Percentiles rank a stretch among this genome's conserved stretches.
Conservation (phyloP, 805 yeast genomes). For the Candida fluviatilis region DNA sequence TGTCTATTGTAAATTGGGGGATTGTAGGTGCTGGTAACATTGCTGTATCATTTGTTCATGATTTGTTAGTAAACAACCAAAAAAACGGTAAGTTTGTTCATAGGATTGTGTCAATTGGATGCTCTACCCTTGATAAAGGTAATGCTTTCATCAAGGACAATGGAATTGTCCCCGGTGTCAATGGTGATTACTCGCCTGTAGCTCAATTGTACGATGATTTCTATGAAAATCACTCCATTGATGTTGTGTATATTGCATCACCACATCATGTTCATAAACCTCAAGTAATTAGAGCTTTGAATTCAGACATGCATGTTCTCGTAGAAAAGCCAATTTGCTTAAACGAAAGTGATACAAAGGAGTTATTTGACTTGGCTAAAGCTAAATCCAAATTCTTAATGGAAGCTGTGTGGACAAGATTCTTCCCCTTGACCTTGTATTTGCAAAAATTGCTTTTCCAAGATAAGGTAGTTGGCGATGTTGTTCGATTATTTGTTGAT, state of each 20-base stretch:
- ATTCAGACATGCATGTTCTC: slow-evolving; percentile 45
- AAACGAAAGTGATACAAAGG: slow-evolving; percentile 40
- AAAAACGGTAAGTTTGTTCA: slow-evolving; percentile 23
- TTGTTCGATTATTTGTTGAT: slow-evolving; percentile 41
- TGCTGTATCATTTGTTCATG: slow-evolving; percentile 41
- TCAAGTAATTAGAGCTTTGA: slow-evolving; percentile 39
- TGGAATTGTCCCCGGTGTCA: slow-evolving; percentile 13
- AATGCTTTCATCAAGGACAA: slow-evolving; percentile 22
- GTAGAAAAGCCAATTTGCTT: slow-evolving; percentile 55
- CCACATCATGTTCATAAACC: slow-evolving; percentile 52
- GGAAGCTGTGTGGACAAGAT: slow-evolving; percentile 61
- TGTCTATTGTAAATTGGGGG: slow-evolving; percentile 36
- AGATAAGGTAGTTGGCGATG: slow-evolving; percentile 43
- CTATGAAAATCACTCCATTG: slow-evolving; percentile 38
- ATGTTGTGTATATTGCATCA: slow-evolving; percentile 51
- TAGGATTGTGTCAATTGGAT: slow-evolving; percentile 36
- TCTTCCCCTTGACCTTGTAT: slow-evolving; percentile 41
- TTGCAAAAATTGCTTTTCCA: slow-evolving; percentile 32
- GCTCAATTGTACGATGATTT: slow-evolving; percentile 41
- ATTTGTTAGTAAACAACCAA: slow-evolving; percentile 26
- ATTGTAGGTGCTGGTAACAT: slow-evolving; percentile 49
- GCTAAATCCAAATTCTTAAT: slow-evolving; percentile 42
- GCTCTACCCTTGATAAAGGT: slow-evolving; percentile 34
- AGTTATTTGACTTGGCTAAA: slow-evolving; percentile 41
- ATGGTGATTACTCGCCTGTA: slow-evolving; percentile 22